Evolutionary conservation across 2,329 filamentous ascomycete species (phyloP), one percentile per base, ranked within the genome.

Genomic region (Verticillium klebahnii): DNA sequence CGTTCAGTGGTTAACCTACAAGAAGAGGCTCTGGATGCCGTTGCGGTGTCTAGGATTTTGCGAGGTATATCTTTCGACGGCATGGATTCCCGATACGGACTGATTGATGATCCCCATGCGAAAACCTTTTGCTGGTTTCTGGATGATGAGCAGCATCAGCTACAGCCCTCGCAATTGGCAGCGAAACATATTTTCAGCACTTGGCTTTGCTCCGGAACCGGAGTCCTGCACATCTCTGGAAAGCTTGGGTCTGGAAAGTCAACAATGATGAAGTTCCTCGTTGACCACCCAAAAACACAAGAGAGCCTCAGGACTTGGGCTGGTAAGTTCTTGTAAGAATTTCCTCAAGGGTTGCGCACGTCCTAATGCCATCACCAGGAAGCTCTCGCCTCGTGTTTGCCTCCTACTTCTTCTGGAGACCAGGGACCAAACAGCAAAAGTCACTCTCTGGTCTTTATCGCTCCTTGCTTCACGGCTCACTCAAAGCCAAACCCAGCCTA

Each of bases 341-440:
- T 39, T 39, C 12, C 5, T 11, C 6, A 23, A 2, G 40, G 29
- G 4, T 29, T 29, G 5, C 29, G 29, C 5, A 12, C n/a, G n/a
- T 23, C 2, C 40, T 50, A 25, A 50, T 23, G 23, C n/a, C 23
- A 1, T 11, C 19, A 1, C 8, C 40, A 50, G 40, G 40, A 11
- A 4, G 7, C 8, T 23, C n/a, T 14, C 6, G n/a, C 5, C 59
- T 70, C 8, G 60, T 69, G 1, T 23, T 64, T 14, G 66, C 67
- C 4, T 63, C 45, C n/a, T 72, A 68, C 61, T 71, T 68, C 61
- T 71, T 71, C 50, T 72, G 69, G 69, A 69, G 65, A 17, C 62
- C 61, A 2, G 70, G 68, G 3, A 62, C 58, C 2, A 17, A 31
- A 0, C 32, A 64, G 2, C 69, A 71, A 57, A 67, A 62, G 50